Base-by-base conservation (phyloP, 768 basidiomycete genomes). In the Royoungia palumana region DNA sequence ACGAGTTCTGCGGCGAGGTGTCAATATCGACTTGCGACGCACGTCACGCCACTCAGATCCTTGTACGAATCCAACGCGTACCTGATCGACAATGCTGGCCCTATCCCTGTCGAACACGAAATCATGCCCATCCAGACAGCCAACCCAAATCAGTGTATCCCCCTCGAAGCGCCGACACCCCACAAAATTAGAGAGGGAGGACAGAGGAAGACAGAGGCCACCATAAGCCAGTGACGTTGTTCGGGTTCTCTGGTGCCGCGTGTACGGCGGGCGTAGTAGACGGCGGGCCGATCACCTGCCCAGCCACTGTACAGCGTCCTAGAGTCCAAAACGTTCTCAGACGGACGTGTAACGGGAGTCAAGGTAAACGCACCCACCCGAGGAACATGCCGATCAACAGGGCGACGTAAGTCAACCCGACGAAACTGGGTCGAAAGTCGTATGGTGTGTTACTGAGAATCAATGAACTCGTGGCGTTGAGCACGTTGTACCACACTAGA, bases 171-270 rank as follows among this genome's bases (percentile, higher is more conserved):
- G 20, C 57, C 57, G 11, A 58, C 51, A 21, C 56, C 55, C 57
- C 57, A 58, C 24, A 58, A 56, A 17, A 60, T 49, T 13, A 60
- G 55, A 1, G 59, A 56, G 3, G 52, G 42, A 8, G 59, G 54
- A 17, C 55, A 57, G 32, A 60, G 44, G 21, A 56, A 8, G 12
- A 56, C 32, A 5, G 59, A 60, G 17, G 57, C 51, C 24, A 60
- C 35, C 55, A 60, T 54, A n/a, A 59, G 55, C 59, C 59, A 60
- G n/a, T 60, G 52, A 14, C 59, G 55, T 35, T 60, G 55, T 28
- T 60, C 59, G 8, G 59, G 59, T 30, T 60, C 59, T 13, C 59
- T 47, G 19, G 54, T 40, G 19, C 59, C 59, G 21, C 7, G 20
- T 6, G 50, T 57, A 27, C 46, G 42, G 24, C 59, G 54, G 14